Conservation (phyloP, 1,284 basidiomycete genomes). For the Amylostereum chailletii region DNA sequence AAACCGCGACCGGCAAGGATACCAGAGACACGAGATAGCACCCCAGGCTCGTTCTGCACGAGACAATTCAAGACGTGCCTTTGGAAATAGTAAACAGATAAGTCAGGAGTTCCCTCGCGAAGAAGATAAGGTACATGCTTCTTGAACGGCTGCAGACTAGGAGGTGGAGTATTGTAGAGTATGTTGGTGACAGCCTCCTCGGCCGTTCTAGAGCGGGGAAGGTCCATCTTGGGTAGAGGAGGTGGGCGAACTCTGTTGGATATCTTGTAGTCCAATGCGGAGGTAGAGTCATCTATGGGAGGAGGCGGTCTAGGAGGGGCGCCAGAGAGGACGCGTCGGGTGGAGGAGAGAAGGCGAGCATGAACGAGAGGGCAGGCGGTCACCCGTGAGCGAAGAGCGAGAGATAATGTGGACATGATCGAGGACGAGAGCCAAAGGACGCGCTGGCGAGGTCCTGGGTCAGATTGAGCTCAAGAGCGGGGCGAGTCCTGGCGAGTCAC, state of each 20-base stretch:
- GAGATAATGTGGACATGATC: too few species aligned
- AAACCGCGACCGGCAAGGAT: constrained; percentile 96
- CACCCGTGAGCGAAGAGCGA: too few species aligned
- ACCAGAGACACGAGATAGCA: constrained; percentile 94
- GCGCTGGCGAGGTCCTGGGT: too few species aligned
- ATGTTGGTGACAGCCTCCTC: constrained; percentile 96
- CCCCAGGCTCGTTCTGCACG: constrained; percentile 99
- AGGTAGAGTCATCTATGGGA: constrained; percentile 83
- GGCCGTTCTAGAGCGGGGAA: constrained; percentile 69
- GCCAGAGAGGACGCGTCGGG: constrained; percentile 18
- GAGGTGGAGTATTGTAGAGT: constrained; percentile 92
- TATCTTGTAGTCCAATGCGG: constrained; percentile 90
- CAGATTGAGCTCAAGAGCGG: too few species aligned
- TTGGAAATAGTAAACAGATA: constrained; percentile 2
- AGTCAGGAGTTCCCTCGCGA: not conserved
- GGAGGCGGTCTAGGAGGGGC: constrained; percentile 45
- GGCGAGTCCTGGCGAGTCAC: too few species aligned
- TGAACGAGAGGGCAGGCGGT: too few species aligned
- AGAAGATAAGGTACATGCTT: constrained; percentile 42
- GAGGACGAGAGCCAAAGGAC: too few species aligned
- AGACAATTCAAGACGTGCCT: constrained; percentile 97
- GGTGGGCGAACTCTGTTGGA: constrained; percentile 63
- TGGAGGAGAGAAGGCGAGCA: constrained; percentile 27
- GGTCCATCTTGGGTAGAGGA: constrained; percentile 69
- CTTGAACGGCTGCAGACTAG: constrained; percentile 89